These are phyloP conservation scores for Somion occarium DNA, from an alignment of 1,284 basidiomycete species.

Conservation along the genomic window DNA sequence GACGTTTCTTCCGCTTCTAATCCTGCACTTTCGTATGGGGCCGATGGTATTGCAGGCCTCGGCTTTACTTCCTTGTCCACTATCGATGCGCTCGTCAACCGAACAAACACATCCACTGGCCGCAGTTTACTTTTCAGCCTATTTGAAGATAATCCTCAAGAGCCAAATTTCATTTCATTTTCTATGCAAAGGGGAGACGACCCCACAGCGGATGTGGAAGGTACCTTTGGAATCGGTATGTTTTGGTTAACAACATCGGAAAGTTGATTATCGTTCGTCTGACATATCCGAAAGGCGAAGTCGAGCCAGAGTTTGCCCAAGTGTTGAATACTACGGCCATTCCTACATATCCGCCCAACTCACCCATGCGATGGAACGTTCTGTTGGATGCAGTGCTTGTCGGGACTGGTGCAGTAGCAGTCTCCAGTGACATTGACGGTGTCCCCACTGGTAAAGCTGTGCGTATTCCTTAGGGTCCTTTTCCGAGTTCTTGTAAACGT, in stretches of 20 bases:
- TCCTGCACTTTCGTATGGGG: conserved; percentile 67
- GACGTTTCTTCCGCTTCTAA: conserved; percentile 58
- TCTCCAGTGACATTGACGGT: conserved; percentile 48
- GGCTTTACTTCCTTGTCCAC: conserved; percentile 72
- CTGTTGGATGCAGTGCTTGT: conserved; percentile 67
- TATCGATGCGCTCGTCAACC: conserved; percentile 57
- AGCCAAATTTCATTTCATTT: conserved; percentile 78
- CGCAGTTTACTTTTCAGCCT: conserved; percentile 70
- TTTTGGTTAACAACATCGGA: no score
- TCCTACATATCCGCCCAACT: conserved; percentile 61
- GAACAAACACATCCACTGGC: conserved; percentile 51
- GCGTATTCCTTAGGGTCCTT: conserved; percentile 32
- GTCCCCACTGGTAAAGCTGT: conserved; percentile 63
- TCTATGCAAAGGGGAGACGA: conserved; percentile 58
- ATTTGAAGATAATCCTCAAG: conserved; percentile 58
- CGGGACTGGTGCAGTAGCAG: conserved; percentile 39
- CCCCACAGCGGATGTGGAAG: conserved; percentile 46
- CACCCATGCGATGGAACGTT: conserved; percentile 68
- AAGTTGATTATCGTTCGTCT: background rate
- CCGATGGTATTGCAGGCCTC: conserved; percentile 70
- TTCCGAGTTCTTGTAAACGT: background rate
- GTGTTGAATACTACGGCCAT: conserved; percentile 53
- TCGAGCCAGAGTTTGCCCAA: conserved; percentile 53
- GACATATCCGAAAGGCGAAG: conserved; percentile 44
- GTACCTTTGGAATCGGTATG: conserved; percentile 66